Evolutionary conservation across 192 early-diverging fungal genomes (phyloP).

Genomic region (Backusella mclennaniae): DNA sequence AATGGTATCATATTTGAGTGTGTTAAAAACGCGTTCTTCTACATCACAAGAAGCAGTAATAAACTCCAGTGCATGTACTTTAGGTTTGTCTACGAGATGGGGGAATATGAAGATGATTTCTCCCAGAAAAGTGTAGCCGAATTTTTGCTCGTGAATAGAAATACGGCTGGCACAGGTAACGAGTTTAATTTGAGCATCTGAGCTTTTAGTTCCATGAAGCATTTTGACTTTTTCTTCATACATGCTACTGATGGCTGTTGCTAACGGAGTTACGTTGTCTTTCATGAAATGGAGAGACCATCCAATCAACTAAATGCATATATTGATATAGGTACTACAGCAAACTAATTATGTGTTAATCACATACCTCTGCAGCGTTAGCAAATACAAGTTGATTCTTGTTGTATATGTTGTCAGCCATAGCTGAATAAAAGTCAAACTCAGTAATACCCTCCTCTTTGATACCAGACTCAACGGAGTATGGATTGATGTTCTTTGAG

Average conservation of each 20-base stretch:
- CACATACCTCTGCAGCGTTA: conserved; percentile 54
- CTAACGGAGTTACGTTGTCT: conserved; percentile 11
- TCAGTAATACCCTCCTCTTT: conserved; percentile 37
- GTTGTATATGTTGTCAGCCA: conserved; percentile 45
- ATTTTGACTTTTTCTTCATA: neutral
- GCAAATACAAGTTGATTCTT: conserved; percentile 40
- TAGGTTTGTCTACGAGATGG: neutral
- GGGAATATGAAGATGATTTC: conserved; percentile 4
- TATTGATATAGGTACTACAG: neutral
- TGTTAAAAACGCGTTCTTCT: neutral
- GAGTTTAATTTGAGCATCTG: neutral
- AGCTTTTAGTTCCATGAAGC: neutral
- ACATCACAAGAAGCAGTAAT: neutral
- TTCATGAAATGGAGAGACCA: conserved; percentile 39
- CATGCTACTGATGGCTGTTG: neutral
- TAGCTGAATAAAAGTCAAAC: conserved; percentile 38
- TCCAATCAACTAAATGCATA: conserved; percentile 32
- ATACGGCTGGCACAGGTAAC: neutral
- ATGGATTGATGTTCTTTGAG: conserved; percentile 50
- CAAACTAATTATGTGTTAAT: neutral
- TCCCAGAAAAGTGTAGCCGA: neutral
- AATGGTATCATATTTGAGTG: neutral
- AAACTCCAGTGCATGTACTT: neutral
- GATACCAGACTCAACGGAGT: conserved; percentile 39
- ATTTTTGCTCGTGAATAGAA: neutral